Evolutionary conservation across 23 red algal species (phyloP).

Genomic region (Gracilariopsis chorda): DNA sequence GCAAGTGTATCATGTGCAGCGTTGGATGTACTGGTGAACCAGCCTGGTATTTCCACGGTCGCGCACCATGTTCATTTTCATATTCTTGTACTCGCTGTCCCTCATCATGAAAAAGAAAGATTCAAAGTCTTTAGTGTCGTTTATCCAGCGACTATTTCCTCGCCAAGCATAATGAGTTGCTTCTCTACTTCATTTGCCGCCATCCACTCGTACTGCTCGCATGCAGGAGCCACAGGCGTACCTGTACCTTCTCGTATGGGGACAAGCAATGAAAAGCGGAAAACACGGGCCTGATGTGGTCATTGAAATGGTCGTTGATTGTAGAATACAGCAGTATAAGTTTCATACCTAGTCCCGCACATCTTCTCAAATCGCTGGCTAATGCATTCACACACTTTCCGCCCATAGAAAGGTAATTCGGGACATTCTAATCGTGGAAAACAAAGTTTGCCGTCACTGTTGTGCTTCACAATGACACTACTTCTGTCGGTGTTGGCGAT

Average conservation of each 20-base stretch:
- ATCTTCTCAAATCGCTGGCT: neutral
- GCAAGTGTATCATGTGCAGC: neutral
- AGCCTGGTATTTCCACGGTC: neutral
- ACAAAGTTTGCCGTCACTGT: neutral
- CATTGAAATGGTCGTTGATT: neutral
- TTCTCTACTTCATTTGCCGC: neutral
- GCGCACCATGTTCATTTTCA: neutral
- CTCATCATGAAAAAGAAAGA: neutral
- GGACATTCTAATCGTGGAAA: neutral
- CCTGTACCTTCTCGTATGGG: neutral
- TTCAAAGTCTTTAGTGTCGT: neutral
- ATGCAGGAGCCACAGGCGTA: neutral
- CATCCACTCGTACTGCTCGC: neutral
- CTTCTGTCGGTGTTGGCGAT: neutral
- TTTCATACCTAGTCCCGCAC: neutral
- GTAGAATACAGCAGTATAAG: neutral
- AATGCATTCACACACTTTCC: neutral
- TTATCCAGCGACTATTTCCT: neutral
- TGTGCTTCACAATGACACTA: neutral
- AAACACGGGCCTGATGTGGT: neutral
- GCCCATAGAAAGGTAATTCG: neutral
- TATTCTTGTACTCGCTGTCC: neutral
- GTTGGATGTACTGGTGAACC: neutral
- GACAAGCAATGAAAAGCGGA: neutral
- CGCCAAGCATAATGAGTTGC: neutral